These are phyloP conservation scores for Acanthamoeba quina DNA, from an alignment of 208 protist genomes.

Conservation along the genomic window DNA sequence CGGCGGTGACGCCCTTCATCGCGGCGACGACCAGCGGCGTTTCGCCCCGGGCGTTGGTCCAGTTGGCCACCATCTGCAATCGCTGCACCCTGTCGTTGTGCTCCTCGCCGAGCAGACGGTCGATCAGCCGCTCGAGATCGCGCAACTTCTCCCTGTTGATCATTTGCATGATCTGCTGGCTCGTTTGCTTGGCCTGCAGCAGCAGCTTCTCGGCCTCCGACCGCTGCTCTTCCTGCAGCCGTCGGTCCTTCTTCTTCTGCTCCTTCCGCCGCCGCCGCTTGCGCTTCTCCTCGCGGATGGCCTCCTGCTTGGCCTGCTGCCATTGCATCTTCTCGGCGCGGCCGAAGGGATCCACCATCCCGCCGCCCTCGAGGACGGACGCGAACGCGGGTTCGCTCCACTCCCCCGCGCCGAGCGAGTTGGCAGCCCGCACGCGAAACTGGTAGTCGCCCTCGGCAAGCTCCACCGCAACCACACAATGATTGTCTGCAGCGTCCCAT, in stretches of 20 bases:
- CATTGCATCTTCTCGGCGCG: background rate
- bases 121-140: background rate
- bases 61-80: background rate
- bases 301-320: conserved; percentile 12
- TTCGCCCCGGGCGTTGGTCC: conserved; percentile 11
- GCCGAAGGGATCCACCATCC: background rate
- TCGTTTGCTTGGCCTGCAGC: background rate
- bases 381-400: background rate
- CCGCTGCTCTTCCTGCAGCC: background rate
- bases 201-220: conserved; percentile 2
- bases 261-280: background rate
- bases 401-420: background rate
- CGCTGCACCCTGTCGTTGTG: background rate
- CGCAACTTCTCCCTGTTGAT: background rate
- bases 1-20: background rate
- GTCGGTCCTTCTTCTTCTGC: background rate
- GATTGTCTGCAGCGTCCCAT: background rate
- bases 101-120: background rate
- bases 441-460: conserved; percentile 1
- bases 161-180: background rate
- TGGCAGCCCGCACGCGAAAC: background rate
- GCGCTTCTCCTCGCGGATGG: conserved; percentile 5
- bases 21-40: background rate
- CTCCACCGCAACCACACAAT: background rate
- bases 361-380: background rate